Evolutionary conservation across 305 asterid species (phyloP).

Genomic region (Fraxinus baroniana): DNA sequence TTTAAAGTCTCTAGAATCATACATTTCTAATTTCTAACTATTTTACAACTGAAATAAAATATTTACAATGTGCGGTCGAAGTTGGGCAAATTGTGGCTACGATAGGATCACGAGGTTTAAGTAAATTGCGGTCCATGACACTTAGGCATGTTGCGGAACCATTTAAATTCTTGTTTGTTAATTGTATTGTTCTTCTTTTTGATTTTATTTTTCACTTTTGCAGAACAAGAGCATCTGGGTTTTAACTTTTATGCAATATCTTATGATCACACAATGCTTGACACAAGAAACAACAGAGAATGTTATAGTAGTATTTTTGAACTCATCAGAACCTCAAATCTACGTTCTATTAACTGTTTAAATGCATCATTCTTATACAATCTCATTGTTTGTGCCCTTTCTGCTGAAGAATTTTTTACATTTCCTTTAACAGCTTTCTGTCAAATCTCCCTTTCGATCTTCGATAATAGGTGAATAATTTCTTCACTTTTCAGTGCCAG

Average conservation of each 20-base stretch:
- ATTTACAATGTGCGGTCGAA: no score
- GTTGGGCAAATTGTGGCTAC: no score
- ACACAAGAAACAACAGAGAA: neutral
- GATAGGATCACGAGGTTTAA: no score
- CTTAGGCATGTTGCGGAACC: neutral
- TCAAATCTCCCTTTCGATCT: neutral
- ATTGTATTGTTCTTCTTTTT: neutral
- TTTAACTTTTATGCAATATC: neutral
- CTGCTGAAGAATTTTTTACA: neutral
- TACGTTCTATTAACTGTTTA: neutral
- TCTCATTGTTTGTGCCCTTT: neutral
- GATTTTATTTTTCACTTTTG: neutral
- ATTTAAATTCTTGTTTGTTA: no score
- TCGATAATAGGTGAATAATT: neutral
- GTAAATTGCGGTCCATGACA: no score
- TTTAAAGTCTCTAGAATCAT: no score
- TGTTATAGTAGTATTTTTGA: neutral
- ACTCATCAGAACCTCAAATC: neutral
- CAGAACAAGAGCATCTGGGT: neutral
- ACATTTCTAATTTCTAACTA: no score
- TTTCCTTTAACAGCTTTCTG: neutral
- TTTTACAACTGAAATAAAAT: no score
- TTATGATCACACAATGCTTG: neutral
- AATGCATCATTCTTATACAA: neutral
- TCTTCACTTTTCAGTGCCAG: neutral